Percentiles rank a stretch among this genome's conserved stretches.
Evolutionary conservation across 2,329 filamentous ascomycete species (phyloP).

Genomic region (Colletotrichum sp.): DNA sequence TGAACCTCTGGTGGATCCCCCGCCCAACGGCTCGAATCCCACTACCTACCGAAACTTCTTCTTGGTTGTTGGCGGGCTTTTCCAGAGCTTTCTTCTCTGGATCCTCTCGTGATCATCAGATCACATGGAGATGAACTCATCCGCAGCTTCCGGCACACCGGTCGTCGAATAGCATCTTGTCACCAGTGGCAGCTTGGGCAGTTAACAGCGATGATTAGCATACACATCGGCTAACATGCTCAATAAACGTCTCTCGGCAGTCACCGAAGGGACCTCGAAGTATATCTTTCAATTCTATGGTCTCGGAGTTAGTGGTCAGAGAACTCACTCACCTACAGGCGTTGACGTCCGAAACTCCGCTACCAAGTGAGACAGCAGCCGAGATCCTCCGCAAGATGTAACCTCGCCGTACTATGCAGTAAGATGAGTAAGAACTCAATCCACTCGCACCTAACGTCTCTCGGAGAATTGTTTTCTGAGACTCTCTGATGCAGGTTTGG

Average conservation of each 20-base stretch:
- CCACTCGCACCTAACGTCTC: neutral
- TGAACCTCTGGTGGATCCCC: slow-evolving; percentile 4
- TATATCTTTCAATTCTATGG: neutral
- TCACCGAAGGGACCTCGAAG: neutral
- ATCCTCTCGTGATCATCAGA: slow-evolving; percentile 2
- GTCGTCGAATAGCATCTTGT: neutral
- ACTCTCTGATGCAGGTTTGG: neutral
- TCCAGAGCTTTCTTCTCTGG: neutral
- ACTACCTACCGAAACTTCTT: neutral
- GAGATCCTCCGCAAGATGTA: neutral
- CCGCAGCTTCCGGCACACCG: neutral
- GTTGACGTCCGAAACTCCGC: neutral
- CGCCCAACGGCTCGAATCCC: neutral
- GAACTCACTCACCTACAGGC: neutral
- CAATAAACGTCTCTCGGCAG: neutral
- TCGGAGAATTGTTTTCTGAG: neutral
- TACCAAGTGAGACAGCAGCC: neutral
- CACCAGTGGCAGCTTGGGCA: neutral
- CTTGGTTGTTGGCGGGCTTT: neutral
- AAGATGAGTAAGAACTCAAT: neutral
- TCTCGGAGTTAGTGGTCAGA: neutral
- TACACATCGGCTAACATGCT: neutral
- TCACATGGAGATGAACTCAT: slow-evolving; percentile 2
- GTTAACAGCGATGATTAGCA: neutral
- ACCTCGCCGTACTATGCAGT: neutral